phyloP scores from a whole-genome alignment of 129 eudicot genomes.

The Flaveria brownii region DNA sequence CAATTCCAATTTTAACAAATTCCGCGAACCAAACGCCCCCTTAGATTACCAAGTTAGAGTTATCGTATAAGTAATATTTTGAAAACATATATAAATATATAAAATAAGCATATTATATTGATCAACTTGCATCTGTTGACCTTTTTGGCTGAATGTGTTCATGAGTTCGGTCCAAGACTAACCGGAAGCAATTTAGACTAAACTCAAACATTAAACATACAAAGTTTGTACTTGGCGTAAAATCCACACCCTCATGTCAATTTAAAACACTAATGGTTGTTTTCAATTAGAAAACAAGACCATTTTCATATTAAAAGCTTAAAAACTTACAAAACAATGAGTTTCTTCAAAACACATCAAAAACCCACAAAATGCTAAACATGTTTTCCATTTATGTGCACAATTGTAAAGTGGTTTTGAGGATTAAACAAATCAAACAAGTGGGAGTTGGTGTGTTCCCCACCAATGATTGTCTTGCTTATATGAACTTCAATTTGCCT shows the following conservation, averaged over 20 bases:
- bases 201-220: background rate
- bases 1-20: no score
- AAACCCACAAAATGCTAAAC: slow-evolving; percentile 32
- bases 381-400: slow-evolving; percentile 36
- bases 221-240: background rate
- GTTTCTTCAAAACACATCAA: background rate
- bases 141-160: background rate
- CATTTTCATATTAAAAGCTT: background rate
- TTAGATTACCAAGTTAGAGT: no score
- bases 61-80: no score
- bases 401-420: background rate
- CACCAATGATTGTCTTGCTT: slow-evolving; percentile 36
- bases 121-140: background rate
- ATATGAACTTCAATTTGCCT: slow-evolving; percentile 36
- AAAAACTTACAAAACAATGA: background rate
- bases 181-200: background rate
- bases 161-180: background rate
- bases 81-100: background rate
- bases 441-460: slow-evolving; percentile 43
- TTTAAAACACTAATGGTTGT: background rate
- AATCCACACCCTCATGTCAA: background rate
- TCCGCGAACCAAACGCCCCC: no score
- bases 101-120: background rate
- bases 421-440: slow-evolving; percentile 13
- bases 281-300: background rate